phyloP scores from a whole-genome alignment of 768 basidiomycete species.

The Mrakia blollopis region DNA sequence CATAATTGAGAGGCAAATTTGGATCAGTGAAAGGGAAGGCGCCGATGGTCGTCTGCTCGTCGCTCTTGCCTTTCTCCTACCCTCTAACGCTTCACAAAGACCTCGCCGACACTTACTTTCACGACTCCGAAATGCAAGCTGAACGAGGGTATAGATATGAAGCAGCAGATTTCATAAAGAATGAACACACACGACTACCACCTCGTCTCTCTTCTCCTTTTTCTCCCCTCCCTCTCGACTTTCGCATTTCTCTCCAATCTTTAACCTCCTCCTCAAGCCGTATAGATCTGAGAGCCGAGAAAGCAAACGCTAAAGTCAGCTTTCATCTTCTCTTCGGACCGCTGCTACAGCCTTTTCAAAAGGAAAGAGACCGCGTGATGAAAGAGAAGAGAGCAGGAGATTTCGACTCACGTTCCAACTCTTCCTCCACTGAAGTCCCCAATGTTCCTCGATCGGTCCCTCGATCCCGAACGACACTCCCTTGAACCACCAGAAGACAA shows the following conservation, averaged over 20 bases:
- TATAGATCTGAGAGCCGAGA: neutral
- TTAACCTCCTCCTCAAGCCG: neutral
- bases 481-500: slow-evolving; percentile 93
- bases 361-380: neutral
- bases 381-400: neutral
- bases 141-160: neutral
- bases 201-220: neutral
- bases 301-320: neutral
- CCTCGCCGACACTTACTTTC: neutral
- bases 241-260: neutral
- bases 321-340: neutral
- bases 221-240: neutral
- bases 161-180: neutral
- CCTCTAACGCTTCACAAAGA: neutral
- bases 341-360: neutral
- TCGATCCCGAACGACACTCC: slow-evolving; percentile 83
- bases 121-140: neutral
- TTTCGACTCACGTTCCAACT: slow-evolving; percentile 34
- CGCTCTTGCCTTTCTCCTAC: neutral
- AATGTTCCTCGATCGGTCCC: slow-evolving; percentile 75
- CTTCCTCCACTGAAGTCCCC: slow-evolving; percentile 38
- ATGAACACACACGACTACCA: neutral
- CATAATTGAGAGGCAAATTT: too few relatives aligned
- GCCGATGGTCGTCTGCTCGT: too few relatives aligned
- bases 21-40: too few relatives aligned